These are phyloP conservation scores for Urochloa ruziziensis DNA, from an alignment of 176 grass and related monocot genomes.

Conservation along the genomic window DNA sequence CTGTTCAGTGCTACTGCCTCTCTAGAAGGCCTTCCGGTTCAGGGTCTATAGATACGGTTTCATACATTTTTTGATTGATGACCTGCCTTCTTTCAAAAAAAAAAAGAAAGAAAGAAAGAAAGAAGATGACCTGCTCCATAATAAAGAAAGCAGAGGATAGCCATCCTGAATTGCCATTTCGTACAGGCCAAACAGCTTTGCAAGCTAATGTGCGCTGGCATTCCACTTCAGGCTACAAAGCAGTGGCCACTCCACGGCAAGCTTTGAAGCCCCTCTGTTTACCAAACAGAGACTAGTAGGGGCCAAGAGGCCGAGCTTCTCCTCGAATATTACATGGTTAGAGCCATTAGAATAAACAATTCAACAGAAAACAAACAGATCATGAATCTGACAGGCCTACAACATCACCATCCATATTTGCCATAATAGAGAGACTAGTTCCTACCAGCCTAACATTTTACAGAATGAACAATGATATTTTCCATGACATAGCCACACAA, in stretches of 20 bases:
- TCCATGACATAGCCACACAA: background rate
- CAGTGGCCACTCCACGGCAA: background rate
- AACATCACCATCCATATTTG: background rate
- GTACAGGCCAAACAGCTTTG: background rate
- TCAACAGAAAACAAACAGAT: background rate
- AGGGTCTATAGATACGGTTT: no score
- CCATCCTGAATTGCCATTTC: background rate
- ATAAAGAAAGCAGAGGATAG: background rate
- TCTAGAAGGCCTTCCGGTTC: background rate
- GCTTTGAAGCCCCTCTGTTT: background rate
- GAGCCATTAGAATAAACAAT: no score
- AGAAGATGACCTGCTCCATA: background rate
- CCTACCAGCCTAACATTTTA: no score
- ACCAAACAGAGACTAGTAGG: background rate
- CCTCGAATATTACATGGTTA: background rate
- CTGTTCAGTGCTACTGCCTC: no score
- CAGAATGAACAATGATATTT: background rate
- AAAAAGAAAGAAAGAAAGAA: no score
- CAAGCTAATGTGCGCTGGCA: background rate
- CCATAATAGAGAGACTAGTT: no score
- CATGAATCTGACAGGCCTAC: background rate
- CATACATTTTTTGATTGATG: no score
- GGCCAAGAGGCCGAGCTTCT: background rate
- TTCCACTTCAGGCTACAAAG: background rate
- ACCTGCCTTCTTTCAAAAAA: no score